Evolutionary conservation across 2,329 filamentous ascomycete species (phyloP), one percentile per base, ranked within the genome.

Genomic region (Aspergillus aculeatinus): DNA sequence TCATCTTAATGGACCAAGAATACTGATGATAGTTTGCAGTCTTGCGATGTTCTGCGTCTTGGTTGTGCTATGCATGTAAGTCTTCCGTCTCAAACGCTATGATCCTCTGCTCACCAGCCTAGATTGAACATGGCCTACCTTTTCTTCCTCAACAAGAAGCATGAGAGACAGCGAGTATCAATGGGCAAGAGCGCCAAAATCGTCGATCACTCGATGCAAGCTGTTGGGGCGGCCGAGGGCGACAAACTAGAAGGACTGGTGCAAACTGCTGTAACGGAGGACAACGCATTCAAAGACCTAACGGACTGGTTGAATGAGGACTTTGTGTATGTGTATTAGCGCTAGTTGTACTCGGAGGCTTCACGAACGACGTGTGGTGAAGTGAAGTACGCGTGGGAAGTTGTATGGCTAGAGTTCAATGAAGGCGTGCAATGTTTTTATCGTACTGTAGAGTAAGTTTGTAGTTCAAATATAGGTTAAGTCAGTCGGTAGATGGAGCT

Each of bases 291-390:
- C 67, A 81, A 83, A 53, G 86, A 89, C 68, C 72, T 83, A 19
- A 87, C 85, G 16, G 85, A 88, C 69, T 71, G 84, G 66, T 76
- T 83, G 72, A 88, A 88, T 62, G 85, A 88, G 67, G 85, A 88
- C 61, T 88, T 88, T 66, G 79, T 87, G 6, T 88, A 85, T 71
- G 79, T 87, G 2, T 85, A 78, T 54, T 82, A 69, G 63, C 21
- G 33, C 33, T 12, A 35, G 2, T 10, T 10, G 14, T 25, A 27
- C 35, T 29, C 19, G 4, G 12, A 19, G 12, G 29, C 14, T 35
- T 33, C 21, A 42, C 19, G n/a, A 4, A 6, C 10, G 39, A 10
- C 14, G 6, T 21, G 29, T 21, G 10, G 16, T 14, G 33, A 39
- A 16, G 44, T n/a, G 42, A 29, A 12, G 10, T n/a, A 4, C 51